phyloP scores from a whole-genome alignment of 2,329 filamentous ascomycete genomes.

The Colletotrichum shisoi region DNA sequence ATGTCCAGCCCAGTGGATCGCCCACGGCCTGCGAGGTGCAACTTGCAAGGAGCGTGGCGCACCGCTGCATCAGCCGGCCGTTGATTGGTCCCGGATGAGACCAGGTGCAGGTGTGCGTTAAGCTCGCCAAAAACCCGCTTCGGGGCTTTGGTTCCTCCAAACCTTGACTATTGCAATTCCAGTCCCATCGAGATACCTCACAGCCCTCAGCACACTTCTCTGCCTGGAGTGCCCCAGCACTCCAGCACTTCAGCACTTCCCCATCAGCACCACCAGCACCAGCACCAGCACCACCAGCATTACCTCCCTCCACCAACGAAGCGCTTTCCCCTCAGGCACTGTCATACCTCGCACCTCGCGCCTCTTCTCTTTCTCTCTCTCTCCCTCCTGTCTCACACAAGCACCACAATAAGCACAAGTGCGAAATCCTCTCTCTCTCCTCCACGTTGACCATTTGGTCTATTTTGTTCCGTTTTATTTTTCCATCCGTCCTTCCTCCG shows the following conservation, averaged over 20 bases:
- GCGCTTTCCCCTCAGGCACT: slow-evolving; percentile 13
- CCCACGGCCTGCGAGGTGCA: slow-evolving; percentile 35
- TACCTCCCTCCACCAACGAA: slow-evolving; percentile 1
- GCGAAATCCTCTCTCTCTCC: slow-evolving; percentile 8
- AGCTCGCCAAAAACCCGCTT: slow-evolving; percentile 45
- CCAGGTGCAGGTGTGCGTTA: slow-evolving; percentile 44
- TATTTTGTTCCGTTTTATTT: background rate
- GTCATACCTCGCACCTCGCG: background rate
- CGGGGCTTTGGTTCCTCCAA: slow-evolving; percentile 33
- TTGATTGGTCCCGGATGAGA: slow-evolving; percentile 47
- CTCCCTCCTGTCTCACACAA: slow-evolving; percentile 12
- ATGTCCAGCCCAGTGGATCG: slow-evolving; percentile 27
- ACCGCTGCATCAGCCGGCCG: slow-evolving; percentile 39
- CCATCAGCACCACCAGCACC: background rate
- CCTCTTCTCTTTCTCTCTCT: background rate
- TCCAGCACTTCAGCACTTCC: background rate
- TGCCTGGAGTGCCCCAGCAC: slow-evolving; percentile 1
- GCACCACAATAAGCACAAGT: slow-evolving; percentile 21
- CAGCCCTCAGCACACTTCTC: slow-evolving; percentile 11
- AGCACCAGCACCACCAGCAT: background rate
- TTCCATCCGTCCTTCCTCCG: slow-evolving; percentile 1
- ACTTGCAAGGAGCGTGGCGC: slow-evolving; percentile 42
- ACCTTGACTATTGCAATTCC: slow-evolving; percentile 38
- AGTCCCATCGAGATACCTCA: slow-evolving; percentile 5
- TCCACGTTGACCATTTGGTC: slow-evolving; percentile 14